phyloP scores from a whole-genome alignment of 805 yeast genomes.

The Spathaspora gorwiae region DNA sequence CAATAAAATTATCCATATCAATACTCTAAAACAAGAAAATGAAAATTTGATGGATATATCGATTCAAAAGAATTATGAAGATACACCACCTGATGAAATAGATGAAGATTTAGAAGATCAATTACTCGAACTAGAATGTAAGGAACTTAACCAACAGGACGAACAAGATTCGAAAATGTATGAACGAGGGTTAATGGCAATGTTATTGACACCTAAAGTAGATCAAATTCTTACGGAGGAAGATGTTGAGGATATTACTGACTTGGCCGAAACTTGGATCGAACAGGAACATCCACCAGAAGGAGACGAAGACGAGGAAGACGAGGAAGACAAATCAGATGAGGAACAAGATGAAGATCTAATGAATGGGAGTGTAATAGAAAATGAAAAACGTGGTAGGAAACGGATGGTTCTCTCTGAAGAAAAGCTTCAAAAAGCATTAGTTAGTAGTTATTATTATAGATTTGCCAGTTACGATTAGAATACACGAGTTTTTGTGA shows the following conservation, averaged over 20 bases:
- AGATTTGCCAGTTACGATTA: conserved; percentile 1
- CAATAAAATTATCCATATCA: not conserved
- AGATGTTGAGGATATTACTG: conserved; percentile 1
- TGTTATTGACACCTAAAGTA: not conserved
- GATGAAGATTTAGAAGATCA: conserved; percentile 1
- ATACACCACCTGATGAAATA: not conserved
- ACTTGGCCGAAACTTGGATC: conserved; percentile 2
- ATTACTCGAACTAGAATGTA: conserved; percentile 1
- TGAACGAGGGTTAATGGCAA: conserved; percentile 8
- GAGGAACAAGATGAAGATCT: not conserved
- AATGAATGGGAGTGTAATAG: not conserved
- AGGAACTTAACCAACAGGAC: conserved; percentile 4
- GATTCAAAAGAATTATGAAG: not conserved
- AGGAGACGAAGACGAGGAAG: conserved; percentile 10
- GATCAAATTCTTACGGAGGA: not conserved
- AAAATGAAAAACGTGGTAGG: not conserved
- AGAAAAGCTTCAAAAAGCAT: not conserved
- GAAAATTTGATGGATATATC: not conserved
- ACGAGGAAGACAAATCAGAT: not conserved
- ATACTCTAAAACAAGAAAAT: not conserved
- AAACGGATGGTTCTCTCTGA: not conserved
- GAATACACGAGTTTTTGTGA: no score
- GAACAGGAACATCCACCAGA: conserved; percentile 8
- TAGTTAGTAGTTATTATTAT: not conserved
- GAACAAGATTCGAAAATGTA: conserved; percentile 4